phyloP scores from a whole-genome alignment of 306 rosid genomes.

The Trifolium subterraneum region DNA sequence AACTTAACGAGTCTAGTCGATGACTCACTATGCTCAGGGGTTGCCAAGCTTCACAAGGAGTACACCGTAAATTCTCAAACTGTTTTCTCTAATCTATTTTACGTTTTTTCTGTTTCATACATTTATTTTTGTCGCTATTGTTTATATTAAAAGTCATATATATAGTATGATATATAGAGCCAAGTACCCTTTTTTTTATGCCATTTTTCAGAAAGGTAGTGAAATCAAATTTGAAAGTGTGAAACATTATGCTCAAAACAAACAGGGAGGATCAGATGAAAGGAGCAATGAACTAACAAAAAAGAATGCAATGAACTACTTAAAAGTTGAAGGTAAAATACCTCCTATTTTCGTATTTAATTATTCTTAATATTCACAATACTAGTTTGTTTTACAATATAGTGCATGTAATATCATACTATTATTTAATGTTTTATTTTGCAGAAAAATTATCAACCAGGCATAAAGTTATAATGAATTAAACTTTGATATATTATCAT shows the following conservation, averaged over 20 bases:
- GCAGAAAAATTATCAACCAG: no score
- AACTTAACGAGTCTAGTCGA: constrained; percentile 53
- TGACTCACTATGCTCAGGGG: constrained; percentile 41
- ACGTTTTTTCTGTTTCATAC: not conserved
- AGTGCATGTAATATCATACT: not conserved
- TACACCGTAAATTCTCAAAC: constrained; percentile 55
- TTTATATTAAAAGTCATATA: not conserved
- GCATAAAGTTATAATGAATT: no score
- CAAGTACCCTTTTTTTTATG: not conserved
- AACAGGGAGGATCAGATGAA: constrained; percentile 23
- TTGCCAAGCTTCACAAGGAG: constrained; percentile 60
- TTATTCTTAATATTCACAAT: not conserved
- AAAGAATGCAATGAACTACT: constrained; percentile 39
- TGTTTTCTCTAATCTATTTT: not conserved
- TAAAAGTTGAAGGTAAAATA: constrained; percentile 49
- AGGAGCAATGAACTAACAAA: constrained; percentile 24
- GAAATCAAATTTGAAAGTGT: constrained; percentile 48
- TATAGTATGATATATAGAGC: not conserved
- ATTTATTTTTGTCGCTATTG: not conserved
- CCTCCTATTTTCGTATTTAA: not conserved
- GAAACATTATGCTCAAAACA: constrained; percentile 39
- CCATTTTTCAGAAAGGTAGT: constrained; percentile 51
- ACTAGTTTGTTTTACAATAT: not conserved
- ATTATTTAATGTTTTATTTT: not conserved
- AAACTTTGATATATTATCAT: no score